Conservation (phyloP, 495 filamentous ascomycete species). For the Xylaria sp. region DNA sequence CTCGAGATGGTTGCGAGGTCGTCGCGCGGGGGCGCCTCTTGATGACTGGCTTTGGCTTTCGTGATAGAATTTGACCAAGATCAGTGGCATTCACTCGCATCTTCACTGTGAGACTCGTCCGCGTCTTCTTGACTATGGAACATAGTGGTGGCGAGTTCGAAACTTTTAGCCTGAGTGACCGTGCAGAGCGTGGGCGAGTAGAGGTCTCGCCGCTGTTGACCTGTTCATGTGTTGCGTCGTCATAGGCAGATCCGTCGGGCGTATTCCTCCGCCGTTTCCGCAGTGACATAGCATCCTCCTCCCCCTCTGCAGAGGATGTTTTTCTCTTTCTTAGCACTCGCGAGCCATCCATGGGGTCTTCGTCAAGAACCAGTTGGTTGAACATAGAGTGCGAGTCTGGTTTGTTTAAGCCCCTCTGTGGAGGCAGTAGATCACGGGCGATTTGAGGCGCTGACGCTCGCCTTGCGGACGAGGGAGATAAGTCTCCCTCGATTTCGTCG, state of each 20-base stretch:
- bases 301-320: conserved; percentile 57
- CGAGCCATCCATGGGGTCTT: conserved; percentile 85
- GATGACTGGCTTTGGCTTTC: conserved; percentile 48
- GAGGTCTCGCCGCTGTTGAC: conserved; percentile 38
- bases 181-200: conserved; percentile 44
- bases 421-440: conserved; percentile 77
- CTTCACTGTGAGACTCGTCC: conserved; percentile 45
- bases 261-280: conserved; percentile 55
- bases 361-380: conserved; percentile 77
- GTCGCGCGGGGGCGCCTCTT: conserved; percentile 52
- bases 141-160: conserved; percentile 30
- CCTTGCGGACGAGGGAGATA: conserved; percentile 46
- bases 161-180: conserved; percentile 51
- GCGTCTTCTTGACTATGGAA: conserved; percentile 48
- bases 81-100: conserved; percentile 67
- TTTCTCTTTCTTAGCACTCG: conserved; percentile 89
- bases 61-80: conserved; percentile 64
- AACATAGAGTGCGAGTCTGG: conserved; percentile 88
- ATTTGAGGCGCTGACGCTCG: conserved; percentile 60
- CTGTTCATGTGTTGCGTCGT: conserved; percentile 38
- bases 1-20: conserved; percentile 6
- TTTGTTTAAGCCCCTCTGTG: conserved; percentile 70
- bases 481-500: conserved; percentile 42
- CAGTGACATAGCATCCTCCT: conserved; percentile 51
- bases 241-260: conserved; percentile 42